Evolutionary conservation across 768 basidiomycete genomes (phyloP).

Genomic region (Boletus huronensis): DNA sequence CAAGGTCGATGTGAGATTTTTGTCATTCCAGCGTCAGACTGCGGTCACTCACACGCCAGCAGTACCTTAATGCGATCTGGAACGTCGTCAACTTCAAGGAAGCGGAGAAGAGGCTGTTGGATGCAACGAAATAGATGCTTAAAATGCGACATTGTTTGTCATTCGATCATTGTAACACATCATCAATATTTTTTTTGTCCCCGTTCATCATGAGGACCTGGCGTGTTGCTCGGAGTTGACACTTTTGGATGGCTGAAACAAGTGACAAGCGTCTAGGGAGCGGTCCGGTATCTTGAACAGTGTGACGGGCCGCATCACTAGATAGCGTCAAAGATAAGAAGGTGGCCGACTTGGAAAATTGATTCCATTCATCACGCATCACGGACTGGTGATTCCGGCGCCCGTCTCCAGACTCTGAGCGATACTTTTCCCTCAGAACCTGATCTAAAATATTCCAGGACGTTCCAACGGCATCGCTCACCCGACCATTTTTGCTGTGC

Average conservation of each 20-base stretch:
- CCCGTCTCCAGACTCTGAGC: not conserved
- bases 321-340: not conserved
- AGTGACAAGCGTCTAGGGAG: not conserved
- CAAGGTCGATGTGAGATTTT: slow-evolving; percentile 76
- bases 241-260: not conserved
- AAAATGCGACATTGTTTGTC: not conserved
- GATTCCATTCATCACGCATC: not conserved
- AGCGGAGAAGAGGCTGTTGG: slow-evolving; percentile 60
- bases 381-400: not conserved
- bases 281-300: not conserved
- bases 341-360: not conserved
- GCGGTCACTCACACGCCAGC: slow-evolving; percentile 6
- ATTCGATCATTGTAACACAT: slow-evolving; percentile 6
- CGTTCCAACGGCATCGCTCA: not conserved
- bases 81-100: slow-evolving; percentile 94
- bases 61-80: slow-evolving; percentile 97
- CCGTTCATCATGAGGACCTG: not conserved
- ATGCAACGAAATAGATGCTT: slow-evolving; percentile 33
- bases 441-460: not conserved
- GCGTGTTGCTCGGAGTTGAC: not conserved
- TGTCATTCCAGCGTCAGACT: not conserved
- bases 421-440: not conserved
- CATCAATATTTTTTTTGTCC: not conserved
- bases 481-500: not conserved
- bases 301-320: not conserved